Percentiles rank a stretch among this genome's conserved stretches.
Conservation (phyloP, 768 basidiomycete genomes). For the Sporobolomyces phaffii region DNA sequence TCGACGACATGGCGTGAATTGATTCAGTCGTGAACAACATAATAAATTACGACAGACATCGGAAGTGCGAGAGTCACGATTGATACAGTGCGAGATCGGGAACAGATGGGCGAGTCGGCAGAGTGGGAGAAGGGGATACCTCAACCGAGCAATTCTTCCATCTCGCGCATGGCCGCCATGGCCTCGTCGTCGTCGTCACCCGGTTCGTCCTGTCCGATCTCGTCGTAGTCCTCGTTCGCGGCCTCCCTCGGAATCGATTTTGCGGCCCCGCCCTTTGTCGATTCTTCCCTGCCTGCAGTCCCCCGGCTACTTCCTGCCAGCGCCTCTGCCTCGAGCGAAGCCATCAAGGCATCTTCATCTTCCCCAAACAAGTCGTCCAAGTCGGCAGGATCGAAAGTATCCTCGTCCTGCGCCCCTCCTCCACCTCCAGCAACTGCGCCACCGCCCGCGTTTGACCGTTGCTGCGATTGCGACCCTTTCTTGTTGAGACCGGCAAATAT, state of each 20-base stretch:
- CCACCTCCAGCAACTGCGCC: background rate
- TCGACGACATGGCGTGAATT: no score
- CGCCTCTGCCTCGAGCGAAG: background rate
- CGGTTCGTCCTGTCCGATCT: background rate
- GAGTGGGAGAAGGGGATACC: constrained; percentile 36
- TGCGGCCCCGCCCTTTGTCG: background rate
- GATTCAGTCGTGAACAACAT: background rate
- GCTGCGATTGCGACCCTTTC: background rate
- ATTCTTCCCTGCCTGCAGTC: no score
- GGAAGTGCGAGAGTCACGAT: no score
- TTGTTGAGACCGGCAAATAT: constrained; percentile 3
- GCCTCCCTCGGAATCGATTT: background rate
- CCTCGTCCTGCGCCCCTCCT: background rate
- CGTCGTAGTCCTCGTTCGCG: constrained; percentile 2
- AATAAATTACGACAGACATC: background rate
- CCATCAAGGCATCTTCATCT: constrained; percentile 4
- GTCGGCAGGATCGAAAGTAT: background rate
- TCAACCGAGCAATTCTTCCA: constrained; percentile 60
- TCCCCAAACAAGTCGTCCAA: constrained; percentile 1
- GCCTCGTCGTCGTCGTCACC: constrained; percentile 50
- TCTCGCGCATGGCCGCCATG: constrained; percentile 22
- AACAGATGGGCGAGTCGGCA: no score
- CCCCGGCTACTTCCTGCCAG: background rate
- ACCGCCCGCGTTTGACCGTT: background rate
- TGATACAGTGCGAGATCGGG: background rate